Base-by-base conservation (phyloP, 192 early-diverging fungal genomes). In the Coemansia guatemalensis region DNA sequence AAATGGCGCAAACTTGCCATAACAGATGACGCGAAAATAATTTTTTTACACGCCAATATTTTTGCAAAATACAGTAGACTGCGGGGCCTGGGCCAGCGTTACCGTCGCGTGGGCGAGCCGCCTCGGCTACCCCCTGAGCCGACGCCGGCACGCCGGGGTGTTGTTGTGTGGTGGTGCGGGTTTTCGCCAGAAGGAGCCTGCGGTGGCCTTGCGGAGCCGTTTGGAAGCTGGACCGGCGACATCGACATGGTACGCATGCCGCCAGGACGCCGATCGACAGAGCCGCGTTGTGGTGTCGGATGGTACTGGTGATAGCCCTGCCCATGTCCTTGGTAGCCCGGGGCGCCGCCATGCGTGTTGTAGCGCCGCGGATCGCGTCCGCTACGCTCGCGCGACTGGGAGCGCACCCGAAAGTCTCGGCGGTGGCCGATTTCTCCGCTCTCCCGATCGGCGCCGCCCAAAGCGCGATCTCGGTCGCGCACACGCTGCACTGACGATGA, bases 301-400 rank as follows among this genome's bases (percentile, higher is more conserved):
- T 12, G 12, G 39, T 59, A 12, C 56, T 50, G 55, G 44, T 64
- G 47, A 48, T 65, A 58, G 33, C 48, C 35, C 5, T 27, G 52
- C 3, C 44, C 63, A 21, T 32, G 32, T 27, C 47, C 48, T 39
- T 64, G 48, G 27, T 60, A n/a, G 21, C 60, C 68, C 0, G 49
- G 18, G 1, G 41, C 56, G 41, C 60, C 61, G 25, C 56, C 25
- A 35, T 60, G 60, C 27, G 62, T 56, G 61, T 69, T 65, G 57
- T 67, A 53, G 8, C 74, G 74, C 60, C 68, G 64, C 14, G 53
- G 55, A 54, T 60, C 58, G 3, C 64, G 58, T 1, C 64, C 60
- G 52, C 68, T 63, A n/a, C 63, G 68, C 44, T 70, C 74, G 27
- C 68, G 68, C 56, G 74, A 76, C 23, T 30, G 49, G 12, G 74